Conservation (phyloP, 441 rosid genomes). For the Croton setiger region DNA sequence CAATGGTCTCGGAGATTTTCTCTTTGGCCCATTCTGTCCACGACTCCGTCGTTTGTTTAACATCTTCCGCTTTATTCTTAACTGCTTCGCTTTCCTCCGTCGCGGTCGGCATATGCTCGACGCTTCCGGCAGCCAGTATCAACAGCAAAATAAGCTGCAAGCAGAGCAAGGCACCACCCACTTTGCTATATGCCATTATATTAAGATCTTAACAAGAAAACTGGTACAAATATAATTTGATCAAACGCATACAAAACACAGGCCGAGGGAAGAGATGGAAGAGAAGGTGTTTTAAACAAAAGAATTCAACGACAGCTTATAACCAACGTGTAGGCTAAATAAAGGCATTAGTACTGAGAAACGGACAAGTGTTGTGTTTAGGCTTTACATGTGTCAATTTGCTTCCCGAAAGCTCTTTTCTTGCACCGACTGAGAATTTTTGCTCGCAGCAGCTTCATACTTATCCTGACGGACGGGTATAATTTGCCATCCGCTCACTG, state of each 20-base stretch:
- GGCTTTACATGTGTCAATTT: conserved; percentile 5
- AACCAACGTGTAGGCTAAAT: background rate
- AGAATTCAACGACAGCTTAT: background rate
- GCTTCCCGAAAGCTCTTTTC: background rate
- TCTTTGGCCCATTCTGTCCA: conserved; percentile 74
- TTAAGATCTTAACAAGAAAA: too few species aligned
- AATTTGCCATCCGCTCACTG: too few species aligned
- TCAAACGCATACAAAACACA: too few species aligned
- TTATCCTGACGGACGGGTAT: too few species aligned
- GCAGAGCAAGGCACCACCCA: background rate
- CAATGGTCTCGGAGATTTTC: conserved; percentile 42
- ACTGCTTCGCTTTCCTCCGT: background rate
- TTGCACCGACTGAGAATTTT: background rate
- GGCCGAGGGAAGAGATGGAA: too few species aligned
- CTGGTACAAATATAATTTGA: too few species aligned
- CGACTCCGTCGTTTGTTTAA: conserved; percentile 38
- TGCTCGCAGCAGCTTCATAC: too few species aligned
- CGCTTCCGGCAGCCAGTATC: background rate
- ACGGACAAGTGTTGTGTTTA: conserved; percentile 1
- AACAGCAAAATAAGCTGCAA: background rate
- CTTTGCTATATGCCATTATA: background rate
- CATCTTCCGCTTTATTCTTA: background rate
- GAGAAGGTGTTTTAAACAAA: background rate
- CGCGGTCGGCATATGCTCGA: background rate
- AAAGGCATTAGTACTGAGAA: background rate